These are phyloP conservation scores for Jimgerdemannia flammicorona DNA, from an alignment of 192 early-diverging fungal genomes.

Conservation along the genomic window DNA sequence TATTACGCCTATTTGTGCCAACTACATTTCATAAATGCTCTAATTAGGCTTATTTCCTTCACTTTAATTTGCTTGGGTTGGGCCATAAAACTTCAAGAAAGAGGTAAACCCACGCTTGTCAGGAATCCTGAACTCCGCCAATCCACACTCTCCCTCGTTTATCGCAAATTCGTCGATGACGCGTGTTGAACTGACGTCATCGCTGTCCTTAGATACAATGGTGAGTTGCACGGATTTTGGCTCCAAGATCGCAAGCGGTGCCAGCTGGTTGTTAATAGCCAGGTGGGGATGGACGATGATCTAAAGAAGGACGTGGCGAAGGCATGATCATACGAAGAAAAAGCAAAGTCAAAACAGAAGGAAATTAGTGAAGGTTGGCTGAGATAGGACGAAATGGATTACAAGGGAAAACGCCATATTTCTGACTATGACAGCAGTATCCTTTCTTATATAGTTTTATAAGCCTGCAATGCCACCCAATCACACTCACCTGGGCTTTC, in stretches of 20 bases:
- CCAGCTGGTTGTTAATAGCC: conserved; percentile 6
- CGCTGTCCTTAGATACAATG: conserved; percentile 9
- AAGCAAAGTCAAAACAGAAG: not conserved
- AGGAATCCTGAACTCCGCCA: not conserved
- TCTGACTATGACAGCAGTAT: too few species aligned
- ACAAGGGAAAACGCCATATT: too few species aligned
- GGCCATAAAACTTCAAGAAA: too few species aligned
- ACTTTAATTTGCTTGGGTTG: too few species aligned
- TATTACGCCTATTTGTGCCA: too few species aligned
- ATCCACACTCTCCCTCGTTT: not conserved
- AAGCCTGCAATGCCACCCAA: too few species aligned
- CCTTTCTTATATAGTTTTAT: not conserved
- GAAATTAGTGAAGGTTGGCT: not conserved
- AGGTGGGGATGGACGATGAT: conserved; percentile 19
- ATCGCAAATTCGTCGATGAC: not conserved
- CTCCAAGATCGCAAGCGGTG: conserved; percentile 30
- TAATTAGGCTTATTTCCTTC: not conserved
- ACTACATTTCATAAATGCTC: too few species aligned
- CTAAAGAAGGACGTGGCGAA: not conserved
- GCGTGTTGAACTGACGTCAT: conserved; percentile 5
- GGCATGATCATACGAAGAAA: not conserved
- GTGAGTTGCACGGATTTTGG: conserved; percentile 23
- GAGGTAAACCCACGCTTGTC: not conserved
- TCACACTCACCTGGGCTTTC: conserved; percentile 23
- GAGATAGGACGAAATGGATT: too few species aligned